A percentile compares a stretch with the other conserved stretches of the same genome.
Conservation (phyloP, 2,329 filamentous ascomycete genomes). For the Pseudopithomyces maydicus region DNA sequence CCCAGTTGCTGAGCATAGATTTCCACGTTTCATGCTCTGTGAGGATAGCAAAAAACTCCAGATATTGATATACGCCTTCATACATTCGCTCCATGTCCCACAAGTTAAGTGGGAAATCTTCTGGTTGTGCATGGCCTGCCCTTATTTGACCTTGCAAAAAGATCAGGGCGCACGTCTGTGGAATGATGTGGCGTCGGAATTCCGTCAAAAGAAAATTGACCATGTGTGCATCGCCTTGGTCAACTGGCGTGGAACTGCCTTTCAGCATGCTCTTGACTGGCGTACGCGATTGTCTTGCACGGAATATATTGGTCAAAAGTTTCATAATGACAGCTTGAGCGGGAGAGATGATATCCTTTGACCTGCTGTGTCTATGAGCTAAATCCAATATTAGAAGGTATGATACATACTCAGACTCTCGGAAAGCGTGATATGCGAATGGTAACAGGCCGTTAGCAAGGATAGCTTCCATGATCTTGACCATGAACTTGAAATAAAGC, state of each 20-base stretch:
- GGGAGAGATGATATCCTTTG: conserved; percentile 94
- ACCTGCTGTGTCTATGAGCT: conserved; percentile 44
- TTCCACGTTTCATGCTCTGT: conserved; percentile 86
- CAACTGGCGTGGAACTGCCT: conserved; percentile 51
- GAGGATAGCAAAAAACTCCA: conserved; percentile 90
- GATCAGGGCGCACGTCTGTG: conserved; percentile 92
- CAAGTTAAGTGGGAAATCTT: conserved; percentile 90
- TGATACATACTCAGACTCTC: conserved; percentile 60
- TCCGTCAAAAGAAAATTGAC: conserved; percentile 92
- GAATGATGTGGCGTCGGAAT: conserved; percentile 90
- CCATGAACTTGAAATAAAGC: conserved; percentile 94
- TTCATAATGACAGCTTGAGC: conserved; percentile 93
- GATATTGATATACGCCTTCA: conserved; percentile 90
- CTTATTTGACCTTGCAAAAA: conserved; percentile 91
- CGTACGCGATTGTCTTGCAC: conserved; percentile 57
- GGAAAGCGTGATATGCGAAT: conserved; percentile 88
- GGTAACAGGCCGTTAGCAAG: conserved; percentile 88
- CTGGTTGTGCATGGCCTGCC: conserved; percentile 72
- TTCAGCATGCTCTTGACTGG: conserved; percentile 52
- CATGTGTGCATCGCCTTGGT: conserved; percentile 65
- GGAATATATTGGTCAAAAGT: conserved; percentile 87
- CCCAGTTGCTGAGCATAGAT: conserved; percentile 86
- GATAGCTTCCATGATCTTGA: conserved; percentile 92
- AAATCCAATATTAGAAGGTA: background rate
- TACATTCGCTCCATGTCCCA: conserved; percentile 99